Evolutionary conservation across 2,329 filamentous ascomycete genomes (phyloP), one percentile per base, ranked within the genome.

Genomic region (Aspergillus pseudonomiae): DNA sequence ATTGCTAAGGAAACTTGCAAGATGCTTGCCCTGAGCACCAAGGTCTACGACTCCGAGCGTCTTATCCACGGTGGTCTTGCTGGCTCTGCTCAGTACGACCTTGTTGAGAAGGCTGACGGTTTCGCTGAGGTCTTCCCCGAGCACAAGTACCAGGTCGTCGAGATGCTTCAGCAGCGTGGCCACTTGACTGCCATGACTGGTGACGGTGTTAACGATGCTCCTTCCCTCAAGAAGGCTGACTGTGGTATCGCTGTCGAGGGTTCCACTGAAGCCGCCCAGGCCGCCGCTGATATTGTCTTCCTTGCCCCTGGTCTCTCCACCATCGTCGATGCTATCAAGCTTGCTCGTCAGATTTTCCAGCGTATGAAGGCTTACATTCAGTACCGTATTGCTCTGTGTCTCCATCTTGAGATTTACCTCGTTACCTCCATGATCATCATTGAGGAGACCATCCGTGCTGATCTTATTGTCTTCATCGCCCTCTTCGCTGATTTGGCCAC

Each of bases 1-100:
- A 92, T 92, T 69, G 90, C 90, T 64, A 92, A 92, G 83, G 90
- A 92, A 81, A 92, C 90, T 70, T 92, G 90, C 86, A 91, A 91
- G 83, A 92, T 92, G 88, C 84, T 92, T 77, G 89, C 89, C 69
- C 87, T 92, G 64, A 89, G 89, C 71, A 92, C 90, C 77, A 92
- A 92, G 84, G 90, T 93, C 69, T 92, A 92, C 84, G 91, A 92
- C 83, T 92, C 90, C 64, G 88, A 90, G 75, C 89, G 89, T 81
- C 86, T 93, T 69, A 91, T 92, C 71, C 88, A 91, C 80, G 89
- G 89, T 80, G 90, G 90, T 83, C 85, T 92, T 65, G 85, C 88
- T 64, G 90, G 90, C 70, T 87, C 88, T 67, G 89, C 89, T 65
- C 88, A 91, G 80, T 88, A 92, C 81, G 90, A 92, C 75, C 86